Evolutionary conservation across 2,329 filamentous ascomycete species (phyloP).

Genomic region (Ophiostoma triangulosporum): DNA sequence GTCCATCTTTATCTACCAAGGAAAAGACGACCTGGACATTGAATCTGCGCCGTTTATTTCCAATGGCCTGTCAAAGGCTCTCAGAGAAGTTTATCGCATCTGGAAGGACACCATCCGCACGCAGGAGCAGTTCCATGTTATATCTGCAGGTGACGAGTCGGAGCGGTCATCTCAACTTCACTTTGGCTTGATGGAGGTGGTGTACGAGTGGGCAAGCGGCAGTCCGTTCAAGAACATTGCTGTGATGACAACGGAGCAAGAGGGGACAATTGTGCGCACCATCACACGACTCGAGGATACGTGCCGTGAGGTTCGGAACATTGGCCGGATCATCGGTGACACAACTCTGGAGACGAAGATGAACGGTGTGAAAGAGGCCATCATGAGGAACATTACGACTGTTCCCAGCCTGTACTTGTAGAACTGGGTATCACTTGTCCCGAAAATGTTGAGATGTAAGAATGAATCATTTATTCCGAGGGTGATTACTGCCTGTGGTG

Average conservation of each 20-base stretch:
- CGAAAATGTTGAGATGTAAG: background rate
- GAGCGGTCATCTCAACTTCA: slow-evolving; percentile 79
- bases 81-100: slow-evolving; percentile 75
- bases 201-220: slow-evolving; percentile 94
- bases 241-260: slow-evolving; percentile 85
- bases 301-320: slow-evolving; percentile 94
- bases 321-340: slow-evolving; percentile 87
- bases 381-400: slow-evolving; percentile 88
- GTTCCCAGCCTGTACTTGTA: slow-evolving; percentile 81
- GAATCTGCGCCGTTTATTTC: slow-evolving; percentile 68
- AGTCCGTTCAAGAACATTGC: slow-evolving; percentile 99
- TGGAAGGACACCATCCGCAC: slow-evolving; percentile 85
- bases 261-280: slow-evolving; percentile 91
- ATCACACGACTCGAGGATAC: slow-evolving; percentile 93
- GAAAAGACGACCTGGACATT: slow-evolving; percentile 52
- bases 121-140: slow-evolving; percentile 84
- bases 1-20: slow-evolving; percentile 93
- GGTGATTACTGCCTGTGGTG: too few species aligned
- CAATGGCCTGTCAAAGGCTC: slow-evolving; percentile 66
- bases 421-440: background rate
- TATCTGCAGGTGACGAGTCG: slow-evolving; percentile 75
- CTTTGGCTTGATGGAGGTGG: slow-evolving; percentile 92
- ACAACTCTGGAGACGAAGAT: slow-evolving; percentile 91
- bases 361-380: slow-evolving; percentile 93
- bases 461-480: too few species aligned